A percentile compares a stretch with the other conserved stretches of the same genome.
phyloP scores from a whole-genome alignment of 2,329 filamentous ascomycete genomes.

The Laburnicola sp. region DNA sequence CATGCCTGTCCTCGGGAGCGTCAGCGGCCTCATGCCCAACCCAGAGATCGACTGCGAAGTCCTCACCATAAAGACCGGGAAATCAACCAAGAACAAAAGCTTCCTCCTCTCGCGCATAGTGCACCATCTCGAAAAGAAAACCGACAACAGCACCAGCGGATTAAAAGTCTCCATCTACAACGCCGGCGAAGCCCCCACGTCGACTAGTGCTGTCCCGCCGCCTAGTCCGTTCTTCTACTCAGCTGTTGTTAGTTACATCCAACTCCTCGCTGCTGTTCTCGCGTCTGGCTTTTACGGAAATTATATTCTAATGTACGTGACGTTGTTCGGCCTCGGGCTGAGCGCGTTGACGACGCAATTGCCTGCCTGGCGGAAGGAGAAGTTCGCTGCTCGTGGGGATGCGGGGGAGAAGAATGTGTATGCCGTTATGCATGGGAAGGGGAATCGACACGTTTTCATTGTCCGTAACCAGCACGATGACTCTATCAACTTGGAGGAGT shows the following conservation, averaged over 20 bases:
- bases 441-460: conserved; percentile 8
- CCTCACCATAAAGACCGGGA: conserved; percentile 1
- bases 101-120: conserved; percentile 7
- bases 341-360: not conserved
- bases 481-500: conserved; percentile 2
- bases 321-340: not conserved
- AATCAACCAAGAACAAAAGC: conserved; percentile 4
- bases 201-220: no score
- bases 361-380: not conserved
- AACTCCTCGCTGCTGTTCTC: no score
- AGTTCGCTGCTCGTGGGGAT: not conserved
- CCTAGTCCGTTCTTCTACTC: not conserved
- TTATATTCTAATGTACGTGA: no score
- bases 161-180: not conserved
- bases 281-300: no score
- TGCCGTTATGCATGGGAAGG: conserved; percentile 7
- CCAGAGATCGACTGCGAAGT: conserved; percentile 6
- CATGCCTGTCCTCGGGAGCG: not conserved
- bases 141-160: not conserved
- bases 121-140: not conserved
- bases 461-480: not conserved
- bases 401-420: not conserved
- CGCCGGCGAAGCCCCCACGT: not conserved
- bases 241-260: no score
- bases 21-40: not conserved